These are phyloP conservation scores for Wickerhamomyces canadensis DNA, from an alignment of 805 yeast genomes.

Conservation along the genomic window DNA sequence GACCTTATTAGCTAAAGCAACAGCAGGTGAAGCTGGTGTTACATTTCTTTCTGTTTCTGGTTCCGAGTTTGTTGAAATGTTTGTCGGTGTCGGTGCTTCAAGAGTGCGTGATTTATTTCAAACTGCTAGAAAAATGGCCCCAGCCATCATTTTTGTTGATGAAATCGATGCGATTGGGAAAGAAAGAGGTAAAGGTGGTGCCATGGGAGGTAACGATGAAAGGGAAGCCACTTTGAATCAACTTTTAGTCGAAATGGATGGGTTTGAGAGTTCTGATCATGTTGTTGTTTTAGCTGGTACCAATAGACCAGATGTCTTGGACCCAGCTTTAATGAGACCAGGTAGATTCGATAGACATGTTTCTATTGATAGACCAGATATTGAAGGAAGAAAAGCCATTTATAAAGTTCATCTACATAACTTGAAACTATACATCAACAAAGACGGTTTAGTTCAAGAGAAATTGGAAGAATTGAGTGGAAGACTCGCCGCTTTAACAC, in stretches of 20 bases:
- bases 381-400: slow-evolving; percentile 84
- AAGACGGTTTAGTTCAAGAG: slow-evolving; percentile 33
- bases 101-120: slow-evolving; percentile 90
- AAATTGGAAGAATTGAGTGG: slow-evolving; percentile 65
- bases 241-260: slow-evolving; percentile 93
- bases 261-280: slow-evolving; percentile 81
- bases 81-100: slow-evolving; percentile 94
- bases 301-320: slow-evolving; percentile 86
- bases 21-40: slow-evolving; percentile 96
- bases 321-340: slow-evolving; percentile 86
- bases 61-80: slow-evolving; percentile 95
- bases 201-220: slow-evolving; percentile 85
- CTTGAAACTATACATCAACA: slow-evolving; percentile 41
- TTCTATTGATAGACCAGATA: slow-evolving; percentile 78
- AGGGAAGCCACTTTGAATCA: slow-evolving; percentile 91
- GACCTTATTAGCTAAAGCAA: slow-evolving; percentile 86
- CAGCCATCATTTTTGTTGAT: slow-evolving; percentile 86
- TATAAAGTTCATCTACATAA: slow-evolving; percentile 73
- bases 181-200: slow-evolving; percentile 64
- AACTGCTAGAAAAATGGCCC: slow-evolving; percentile 86
- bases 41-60: slow-evolving; percentile 91
- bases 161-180: slow-evolving; percentile 97
- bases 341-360: slow-evolving; percentile 93
- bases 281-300: slow-evolving; percentile 95
- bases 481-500: slow-evolving; percentile 84